phyloP scores from a whole-genome alignment of 306 rosid species.

The Erythrophleum fordii region DNA sequence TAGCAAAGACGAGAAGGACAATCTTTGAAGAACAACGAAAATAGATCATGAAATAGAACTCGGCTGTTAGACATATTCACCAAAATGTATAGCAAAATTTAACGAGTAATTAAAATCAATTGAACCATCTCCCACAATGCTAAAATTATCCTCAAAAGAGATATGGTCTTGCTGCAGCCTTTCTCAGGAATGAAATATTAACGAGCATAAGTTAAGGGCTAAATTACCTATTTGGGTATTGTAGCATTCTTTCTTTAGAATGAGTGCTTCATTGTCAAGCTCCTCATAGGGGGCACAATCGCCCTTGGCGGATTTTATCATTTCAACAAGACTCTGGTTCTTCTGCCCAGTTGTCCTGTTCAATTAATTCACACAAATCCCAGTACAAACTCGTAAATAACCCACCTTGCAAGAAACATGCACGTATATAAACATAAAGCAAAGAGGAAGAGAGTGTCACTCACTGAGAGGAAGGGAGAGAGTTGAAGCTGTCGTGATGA shows the following conservation, averaged over 20 bases:
- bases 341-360: slow-evolving; percentile 73
- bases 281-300: slow-evolving; percentile 60
- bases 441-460: slow-evolving; percentile 41
- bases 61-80: background rate
- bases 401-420: slow-evolving; percentile 2
- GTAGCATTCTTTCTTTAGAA: slow-evolving; percentile 68
- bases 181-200: slow-evolving; percentile 9
- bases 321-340: slow-evolving; percentile 79
- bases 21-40: background rate
- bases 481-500: slow-evolving; percentile 64
- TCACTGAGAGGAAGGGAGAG: slow-evolving; percentile 76
- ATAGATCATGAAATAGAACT: background rate
- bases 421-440: background rate
- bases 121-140: slow-evolving; percentile 1
- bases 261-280: slow-evolving; percentile 62
- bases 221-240: slow-evolving; percentile 56
- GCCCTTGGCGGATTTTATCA: slow-evolving; percentile 75
- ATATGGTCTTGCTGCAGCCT: background rate
- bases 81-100: background rate
- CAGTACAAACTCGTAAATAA: slow-evolving; percentile 15
- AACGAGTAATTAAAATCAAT: background rate
- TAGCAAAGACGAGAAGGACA: background rate
- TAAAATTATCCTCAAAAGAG: background rate
- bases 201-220: background rate
- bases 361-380: slow-evolving; percentile 31